Percentiles rank a stretch among this genome's conserved stretches.
These are phyloP conservation scores for Helichrysum umbraculigerum DNA, from an alignment of 129 eudicot species.

Conservation along the genomic window DNA sequence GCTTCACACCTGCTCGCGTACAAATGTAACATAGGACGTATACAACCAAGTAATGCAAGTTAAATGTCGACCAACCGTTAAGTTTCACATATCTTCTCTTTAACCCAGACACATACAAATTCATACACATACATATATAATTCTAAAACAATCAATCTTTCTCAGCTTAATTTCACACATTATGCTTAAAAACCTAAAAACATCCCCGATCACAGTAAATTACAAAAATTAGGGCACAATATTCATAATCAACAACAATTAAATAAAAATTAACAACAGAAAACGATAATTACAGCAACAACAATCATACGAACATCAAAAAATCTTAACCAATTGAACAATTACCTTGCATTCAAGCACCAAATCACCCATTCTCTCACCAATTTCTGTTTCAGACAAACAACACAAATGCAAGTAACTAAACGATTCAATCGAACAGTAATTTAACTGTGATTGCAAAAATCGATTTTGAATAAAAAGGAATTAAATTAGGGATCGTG, in stretches of 20 bases:
- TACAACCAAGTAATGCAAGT: constrained; percentile 19
- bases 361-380: constrained; percentile 25
- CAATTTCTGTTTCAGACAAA: constrained; percentile 6
- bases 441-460: constrained; percentile 9
- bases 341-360: constrained; percentile 38
- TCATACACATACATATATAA: background rate
- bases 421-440: background rate
- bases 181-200: constrained; percentile 8
- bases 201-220: constrained; percentile 14
- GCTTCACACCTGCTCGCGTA: background rate
- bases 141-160: background rate
- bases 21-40: background rate
- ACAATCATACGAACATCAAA: constrained; percentile 8
- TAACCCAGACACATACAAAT: background rate
- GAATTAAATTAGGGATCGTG: constrained; percentile 34
- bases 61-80: background rate
- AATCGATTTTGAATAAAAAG: background rate
- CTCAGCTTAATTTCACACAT: constrained; percentile 4
- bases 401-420: constrained; percentile 18
- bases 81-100: constrained; percentile 5
- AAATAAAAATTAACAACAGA: constrained; percentile 4
- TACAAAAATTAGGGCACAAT: background rate
- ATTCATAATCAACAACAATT: constrained; percentile 1
- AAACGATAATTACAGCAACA: constrained; percentile 4
- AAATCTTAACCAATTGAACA: background rate